Base-by-base conservation (phyloP, 805 yeast species). In the Candida jianshihensis region DNA sequence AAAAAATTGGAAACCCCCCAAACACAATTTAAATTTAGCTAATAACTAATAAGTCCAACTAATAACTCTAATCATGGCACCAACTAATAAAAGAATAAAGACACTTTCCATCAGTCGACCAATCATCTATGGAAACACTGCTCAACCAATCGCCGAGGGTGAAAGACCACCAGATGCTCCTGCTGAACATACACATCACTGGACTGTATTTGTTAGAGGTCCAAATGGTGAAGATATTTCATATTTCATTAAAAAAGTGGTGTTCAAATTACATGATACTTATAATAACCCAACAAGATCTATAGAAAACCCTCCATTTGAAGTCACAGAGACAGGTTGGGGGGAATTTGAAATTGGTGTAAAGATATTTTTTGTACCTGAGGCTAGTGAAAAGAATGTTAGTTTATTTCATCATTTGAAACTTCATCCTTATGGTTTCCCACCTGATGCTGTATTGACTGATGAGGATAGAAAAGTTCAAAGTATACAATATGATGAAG, bases 281-380 rank as follows among this genome's bases (percentile, higher is more conserved):
- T 92, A 90, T 51, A 81, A 80, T 16, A 85, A 80, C 48, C 75
- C 96, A 2, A 76, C 87, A n/a, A 66, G 99, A 37, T 72, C 92
- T 2, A 70, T 90, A 13, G 97, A 92, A 43, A 56, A 67, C 21
- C 97, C 97, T 2, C 98, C 98, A 0, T 92, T 82, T 51, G 95
- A 88, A 57, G 87, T 92, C 20, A 83, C 95, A 2, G 99, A 92
- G 54, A 85, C 97, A 0, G 99, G 99, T 0, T 92, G 99, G 99
- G 99, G 99, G 47, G 99, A 92, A 59, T 92, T 92, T 60, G 99
- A 92, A 53, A 82, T 92, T 42, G 75, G 84, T 26, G 79, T 92
- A 37, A 85, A 89, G 54, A 75, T 92, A 14, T 89, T 80, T 57
- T 92, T 92, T 58, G 80, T 78, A 26, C 71, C 80, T n/a, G 95